These are phyloP conservation scores for Fusarium scirpi DNA, from an alignment of 2,329 filamentous ascomycete genomes.

Conservation along the genomic window DNA sequence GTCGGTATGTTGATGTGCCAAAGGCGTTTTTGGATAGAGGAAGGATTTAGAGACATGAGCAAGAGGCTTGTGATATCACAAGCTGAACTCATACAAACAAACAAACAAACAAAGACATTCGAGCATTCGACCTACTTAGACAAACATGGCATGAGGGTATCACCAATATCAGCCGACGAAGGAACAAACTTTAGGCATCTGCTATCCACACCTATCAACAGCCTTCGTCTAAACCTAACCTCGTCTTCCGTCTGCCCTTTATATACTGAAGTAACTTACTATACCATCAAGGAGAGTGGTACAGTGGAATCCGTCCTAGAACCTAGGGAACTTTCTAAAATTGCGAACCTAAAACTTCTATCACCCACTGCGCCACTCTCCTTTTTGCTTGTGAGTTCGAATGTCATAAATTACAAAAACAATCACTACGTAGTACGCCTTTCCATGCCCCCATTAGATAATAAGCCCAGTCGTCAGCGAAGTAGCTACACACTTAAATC, in stretches of 20 bases:
- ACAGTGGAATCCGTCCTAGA: not conserved
- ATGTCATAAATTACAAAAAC: not conserved
- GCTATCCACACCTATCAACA: not conserved
- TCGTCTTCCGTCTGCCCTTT: not conserved
- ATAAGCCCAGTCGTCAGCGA: too few relatives aligned
- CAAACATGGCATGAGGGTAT: not conserved
- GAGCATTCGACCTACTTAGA: not conserved
- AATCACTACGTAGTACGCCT: not conserved
- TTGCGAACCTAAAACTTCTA: not conserved
- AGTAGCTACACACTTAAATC: too few relatives aligned
- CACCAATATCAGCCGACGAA: not conserved
- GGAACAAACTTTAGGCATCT: not conserved
- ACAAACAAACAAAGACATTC: not conserved
- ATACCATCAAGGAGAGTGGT: not conserved
- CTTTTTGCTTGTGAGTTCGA: not conserved
- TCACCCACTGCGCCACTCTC: not conserved
- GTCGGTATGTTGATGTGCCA: conserved; percentile 59
- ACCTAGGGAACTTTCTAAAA: not conserved
- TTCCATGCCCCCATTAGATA: too few relatives aligned
- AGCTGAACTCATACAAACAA: not conserved
- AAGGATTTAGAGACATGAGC: conserved; percentile 35
- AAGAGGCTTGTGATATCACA: not conserved
- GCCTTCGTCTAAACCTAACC: not conserved
- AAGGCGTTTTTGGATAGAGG: conserved; percentile 57
- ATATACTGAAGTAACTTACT: not conserved